A percentile compares a stretch with the other conserved stretches of the same genome.
phyloP scores from a whole-genome alignment of 2,329 filamentous ascomycete genomes.

The Fusarium secorum region DNA sequence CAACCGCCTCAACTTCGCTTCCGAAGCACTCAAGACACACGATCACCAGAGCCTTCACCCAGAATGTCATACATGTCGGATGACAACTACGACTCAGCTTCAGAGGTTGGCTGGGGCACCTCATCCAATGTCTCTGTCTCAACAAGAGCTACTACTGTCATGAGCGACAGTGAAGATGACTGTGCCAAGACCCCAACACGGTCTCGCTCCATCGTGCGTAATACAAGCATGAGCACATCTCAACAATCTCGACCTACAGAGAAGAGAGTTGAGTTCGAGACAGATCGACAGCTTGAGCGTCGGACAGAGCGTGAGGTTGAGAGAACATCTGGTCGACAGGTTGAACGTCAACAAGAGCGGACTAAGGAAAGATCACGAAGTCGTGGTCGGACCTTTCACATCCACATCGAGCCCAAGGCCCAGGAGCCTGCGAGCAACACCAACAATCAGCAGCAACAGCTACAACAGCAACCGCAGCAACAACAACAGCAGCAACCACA shows the following conservation, averaged over 20 bases:
- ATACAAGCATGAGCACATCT: conserved; percentile 17
- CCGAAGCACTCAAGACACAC: conserved; percentile 31
- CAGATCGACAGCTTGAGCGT: conserved; percentile 27
- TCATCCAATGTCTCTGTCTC: conserved; percentile 37
- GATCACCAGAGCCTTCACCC: conserved; percentile 36
- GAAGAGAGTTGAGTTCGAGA: conserved; percentile 25
- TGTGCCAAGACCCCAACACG: conserved; percentile 33
- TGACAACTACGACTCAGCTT: conserved; percentile 39
- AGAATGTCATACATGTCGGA: conserved; percentile 36
- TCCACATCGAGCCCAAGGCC: conserved; percentile 39
- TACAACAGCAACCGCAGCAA: conserved; percentile 6
- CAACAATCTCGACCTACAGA: conserved; percentile 32
- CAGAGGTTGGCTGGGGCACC: conserved; percentile 34
- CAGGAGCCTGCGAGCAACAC: conserved; percentile 15
- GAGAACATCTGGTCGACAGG: conserved; percentile 14
- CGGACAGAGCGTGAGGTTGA: conserved; percentile 8
- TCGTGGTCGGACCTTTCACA: conserved; percentile 41
- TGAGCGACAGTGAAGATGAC: conserved; percentile 36
- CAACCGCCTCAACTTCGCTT: conserved; percentile 39
- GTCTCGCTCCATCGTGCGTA: conserved; percentile 31
- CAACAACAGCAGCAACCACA: conserved; percentile 20
- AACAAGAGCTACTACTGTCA: conserved; percentile 36
- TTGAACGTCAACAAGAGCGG: conserved; percentile 31
- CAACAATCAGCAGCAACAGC: conserved; percentile 15
- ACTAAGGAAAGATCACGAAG: conserved; percentile 37